phyloP scores from a whole-genome alignment of 139 green algal genomes.

The Haematococcus lacustris region DNA sequence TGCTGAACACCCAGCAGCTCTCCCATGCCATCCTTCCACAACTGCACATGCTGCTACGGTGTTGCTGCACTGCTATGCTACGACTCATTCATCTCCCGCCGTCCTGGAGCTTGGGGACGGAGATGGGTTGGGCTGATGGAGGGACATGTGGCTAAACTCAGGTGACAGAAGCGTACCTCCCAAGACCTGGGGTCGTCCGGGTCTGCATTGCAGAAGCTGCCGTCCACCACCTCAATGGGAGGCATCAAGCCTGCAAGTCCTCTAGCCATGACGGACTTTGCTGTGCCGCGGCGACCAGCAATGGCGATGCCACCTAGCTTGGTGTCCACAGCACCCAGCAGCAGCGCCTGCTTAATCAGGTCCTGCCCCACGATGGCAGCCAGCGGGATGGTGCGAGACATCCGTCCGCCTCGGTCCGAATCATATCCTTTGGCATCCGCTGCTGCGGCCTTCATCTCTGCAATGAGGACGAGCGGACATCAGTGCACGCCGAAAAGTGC shows the following conservation, averaged over 20 bases:
- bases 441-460: slow-evolving; percentile 18
- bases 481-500: too few species aligned
- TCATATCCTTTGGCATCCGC: slow-evolving; percentile 17
- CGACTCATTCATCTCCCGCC: too few species aligned
- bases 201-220: slow-evolving; percentile 89
- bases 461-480: not conserved
- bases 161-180: too few species aligned
- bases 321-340: slow-evolving; percentile 93
- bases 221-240: slow-evolving; percentile 94
- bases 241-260: slow-evolving; percentile 92
- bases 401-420: slow-evolving; percentile 2
- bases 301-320: slow-evolving; percentile 91
- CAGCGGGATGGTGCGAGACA: slow-evolving; percentile 68
- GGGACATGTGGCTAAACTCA: too few species aligned
- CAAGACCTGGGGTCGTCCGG: slow-evolving; percentile 76
- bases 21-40: too few species aligned
- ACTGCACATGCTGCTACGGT: too few species aligned
- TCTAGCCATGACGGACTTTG: slow-evolving; percentile 96
- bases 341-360: slow-evolving; percentile 89
- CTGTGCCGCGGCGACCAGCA: slow-evolving; percentile 81
- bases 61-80: too few species aligned
- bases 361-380: slow-evolving; percentile 87
- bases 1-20: too few species aligned
- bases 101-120: too few species aligned
- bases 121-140: too few species aligned